Percentiles rank a stretch among this genome's conserved stretches.
phyloP scores from a whole-genome alignment of 78 protist genomes.

The Dictyostelium purpureum region DNA sequence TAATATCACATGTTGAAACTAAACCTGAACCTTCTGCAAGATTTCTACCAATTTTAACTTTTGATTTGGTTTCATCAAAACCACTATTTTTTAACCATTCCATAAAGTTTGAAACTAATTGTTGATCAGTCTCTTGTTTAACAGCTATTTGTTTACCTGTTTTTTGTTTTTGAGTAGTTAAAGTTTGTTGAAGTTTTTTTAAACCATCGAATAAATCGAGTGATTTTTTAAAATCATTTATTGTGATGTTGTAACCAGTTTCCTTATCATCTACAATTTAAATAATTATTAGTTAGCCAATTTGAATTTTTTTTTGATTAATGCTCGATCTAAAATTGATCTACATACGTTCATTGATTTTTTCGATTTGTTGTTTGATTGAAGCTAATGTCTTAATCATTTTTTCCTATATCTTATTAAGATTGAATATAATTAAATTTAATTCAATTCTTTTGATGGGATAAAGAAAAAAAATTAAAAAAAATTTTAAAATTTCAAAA shows the following conservation, averaged over 20 bases:
- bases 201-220: conserved; percentile 11
- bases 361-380: conserved; percentile 14
- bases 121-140: conserved; percentile 9
- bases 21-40: conserved; percentile 61
- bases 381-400: conserved; percentile 39
- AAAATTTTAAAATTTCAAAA: not conserved
- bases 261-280: conserved; percentile 1
- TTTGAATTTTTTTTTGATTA: not conserved
- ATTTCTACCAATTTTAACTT: conserved; percentile 32
- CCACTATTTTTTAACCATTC: conserved; percentile 56
- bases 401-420: not conserved
- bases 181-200: not conserved
- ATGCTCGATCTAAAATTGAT: not conserved
- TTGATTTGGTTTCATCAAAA: conserved; percentile 8
- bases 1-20: conserved; percentile 25
- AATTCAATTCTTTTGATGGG: too few species aligned
- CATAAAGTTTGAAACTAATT: not conserved
- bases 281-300: not conserved
- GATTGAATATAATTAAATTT: not conserved
- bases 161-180: not conserved
- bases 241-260: not conserved
- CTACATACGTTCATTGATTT: conserved; percentile 44
- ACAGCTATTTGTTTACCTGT: not conserved
- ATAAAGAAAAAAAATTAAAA: not conserved
- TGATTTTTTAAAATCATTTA: not conserved